Percentiles rank a stretch among this genome's conserved stretches.
These are phyloP conservation scores for Amanita subjunquillea DNA, from an alignment of 768 basidiomycete genomes.

Conservation along the genomic window DNA sequence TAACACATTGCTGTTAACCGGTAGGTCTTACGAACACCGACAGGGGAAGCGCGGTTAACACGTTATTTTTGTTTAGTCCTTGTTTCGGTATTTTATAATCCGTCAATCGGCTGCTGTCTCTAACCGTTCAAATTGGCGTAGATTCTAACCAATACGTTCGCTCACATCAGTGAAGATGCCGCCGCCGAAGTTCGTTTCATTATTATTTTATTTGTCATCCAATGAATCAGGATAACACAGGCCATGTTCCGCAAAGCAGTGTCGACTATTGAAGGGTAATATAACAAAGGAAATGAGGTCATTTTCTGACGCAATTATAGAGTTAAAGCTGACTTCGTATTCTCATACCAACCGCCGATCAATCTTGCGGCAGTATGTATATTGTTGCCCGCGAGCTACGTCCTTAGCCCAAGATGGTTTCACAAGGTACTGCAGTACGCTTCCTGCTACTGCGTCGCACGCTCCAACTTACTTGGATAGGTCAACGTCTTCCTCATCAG, in stretches of 20 bases:
- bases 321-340: slow-evolving; percentile 84
- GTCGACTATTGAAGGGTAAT: slow-evolving; percentile 84
- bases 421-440: slow-evolving; percentile 58
- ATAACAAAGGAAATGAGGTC: background rate
- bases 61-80: slow-evolving; percentile 37
- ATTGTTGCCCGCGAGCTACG: slow-evolving; percentile 79
- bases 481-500: slow-evolving; percentile 86
- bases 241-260: slow-evolving; percentile 95
- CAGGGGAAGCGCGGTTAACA: slow-evolving; percentile 4
- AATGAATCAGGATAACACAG: slow-evolving; percentile 24
- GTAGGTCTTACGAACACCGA: slow-evolving; percentile 22
- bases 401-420: slow-evolving; percentile 92
- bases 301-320: slow-evolving; percentile 15
- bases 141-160: slow-evolving; percentile 95
- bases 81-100: slow-evolving; percentile 49
- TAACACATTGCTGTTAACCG: slow-evolving; percentile 86
- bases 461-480: slow-evolving; percentile 23
- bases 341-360: slow-evolving; percentile 90
- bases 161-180: slow-evolving; percentile 88
- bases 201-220: background rate
- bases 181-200: slow-evolving; percentile 61
- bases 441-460: slow-evolving; percentile 4
- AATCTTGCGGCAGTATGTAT: slow-evolving; percentile 82
- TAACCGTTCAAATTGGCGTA: slow-evolving; percentile 16
- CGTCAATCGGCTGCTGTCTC: background rate